phyloP scores from a whole-genome alignment of 257 asterid genomes.

The Craterostigma plantagineum region DNA sequence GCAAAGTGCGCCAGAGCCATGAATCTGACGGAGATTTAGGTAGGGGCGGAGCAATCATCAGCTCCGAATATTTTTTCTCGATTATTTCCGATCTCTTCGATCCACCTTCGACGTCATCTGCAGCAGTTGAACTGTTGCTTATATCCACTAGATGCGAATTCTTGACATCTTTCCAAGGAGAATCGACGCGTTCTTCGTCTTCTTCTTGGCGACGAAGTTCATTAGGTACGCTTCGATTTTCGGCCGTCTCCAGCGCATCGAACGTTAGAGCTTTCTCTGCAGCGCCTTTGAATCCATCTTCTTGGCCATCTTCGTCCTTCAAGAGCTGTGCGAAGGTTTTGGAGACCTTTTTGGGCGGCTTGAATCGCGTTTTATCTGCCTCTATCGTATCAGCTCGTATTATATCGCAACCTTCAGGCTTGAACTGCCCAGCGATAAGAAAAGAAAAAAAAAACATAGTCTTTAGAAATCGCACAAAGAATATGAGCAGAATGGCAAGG shows the following conservation, averaged over 20 bases:
- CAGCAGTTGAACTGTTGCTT: not conserved
- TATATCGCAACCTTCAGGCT: conserved; percentile 14
- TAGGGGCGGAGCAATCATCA: conserved; percentile 48
- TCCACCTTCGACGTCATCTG: too few species aligned
- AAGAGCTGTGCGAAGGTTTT: too few species aligned
- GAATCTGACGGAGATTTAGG: conserved; percentile 77
- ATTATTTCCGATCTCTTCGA: conserved; percentile 8
- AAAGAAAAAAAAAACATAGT: conserved; percentile 2
- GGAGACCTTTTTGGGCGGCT: not conserved
- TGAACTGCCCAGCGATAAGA: conserved; percentile 18
- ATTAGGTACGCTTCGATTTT: too few species aligned
- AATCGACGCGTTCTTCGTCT: too few species aligned
- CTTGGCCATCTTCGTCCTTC: too few species aligned
- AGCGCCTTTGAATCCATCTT: too few species aligned
- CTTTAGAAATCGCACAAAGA: not conserved
- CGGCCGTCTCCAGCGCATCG: too few species aligned
- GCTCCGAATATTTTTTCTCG: conserved; percentile 6
- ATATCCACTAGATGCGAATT: not conserved
- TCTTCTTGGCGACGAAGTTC: too few species aligned
- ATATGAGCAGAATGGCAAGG: conserved; percentile 3
- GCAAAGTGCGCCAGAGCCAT: conserved; percentile 69
- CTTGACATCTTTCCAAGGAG: too few species aligned
- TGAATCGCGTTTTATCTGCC: conserved; percentile 9
- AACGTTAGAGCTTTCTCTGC: too few species aligned
- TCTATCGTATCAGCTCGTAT: conserved; percentile 16